Evolutionary conservation across 2,329 filamentous ascomycete species (phyloP), one percentile per base, ranked within the genome.

Genomic region (Aspergillus brasiliensis): DNA sequence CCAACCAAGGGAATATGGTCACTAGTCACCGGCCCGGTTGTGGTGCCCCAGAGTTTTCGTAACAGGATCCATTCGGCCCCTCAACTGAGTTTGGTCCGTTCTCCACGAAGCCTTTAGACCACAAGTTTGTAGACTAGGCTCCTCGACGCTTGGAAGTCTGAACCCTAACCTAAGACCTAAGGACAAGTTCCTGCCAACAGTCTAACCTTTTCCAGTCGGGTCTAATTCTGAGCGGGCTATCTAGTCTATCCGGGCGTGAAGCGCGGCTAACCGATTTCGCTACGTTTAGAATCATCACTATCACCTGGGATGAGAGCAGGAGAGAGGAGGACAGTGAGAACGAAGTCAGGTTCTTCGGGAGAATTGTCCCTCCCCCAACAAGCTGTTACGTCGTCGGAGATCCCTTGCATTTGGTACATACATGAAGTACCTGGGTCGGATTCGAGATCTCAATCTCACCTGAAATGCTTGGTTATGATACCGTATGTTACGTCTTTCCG

Each of bases 31-130:
- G 64, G 62, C 31, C 61, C 61, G 65, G 61, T 59, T 61, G 38
- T 46, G 38, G 47, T 66, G 64, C 64, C 65, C 66, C 65, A 64
- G 65, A 63, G 55, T 66, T 55, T 64, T 64, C 63, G 63, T 67
- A 66, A 65, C 23, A 60, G 60, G 61, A 65, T 65, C 62, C 62
- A 64, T 64, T 34, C 59, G 52, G 48, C 58, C 42, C 53, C 25
- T 15, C 48, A 56, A 59, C 47, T 61, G 53, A 63, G 51, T 62
- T 59, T 61, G 57, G 47, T 55, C 51, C 46, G 51, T 38, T 34
- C 55, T 37, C 46, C 48, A 66, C 64, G 60, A 67, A 66, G 58
- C 63, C 56, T 56, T 61, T 64, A 60, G 46, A 28, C 46, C 46
- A 28, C 46, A 49, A 28, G 46, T 27, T 17, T 49, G 27, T 49